Conservation (phyloP, 495 filamentous ascomycete species). For the Pseudoneurospora amorphoporcata region DNA sequence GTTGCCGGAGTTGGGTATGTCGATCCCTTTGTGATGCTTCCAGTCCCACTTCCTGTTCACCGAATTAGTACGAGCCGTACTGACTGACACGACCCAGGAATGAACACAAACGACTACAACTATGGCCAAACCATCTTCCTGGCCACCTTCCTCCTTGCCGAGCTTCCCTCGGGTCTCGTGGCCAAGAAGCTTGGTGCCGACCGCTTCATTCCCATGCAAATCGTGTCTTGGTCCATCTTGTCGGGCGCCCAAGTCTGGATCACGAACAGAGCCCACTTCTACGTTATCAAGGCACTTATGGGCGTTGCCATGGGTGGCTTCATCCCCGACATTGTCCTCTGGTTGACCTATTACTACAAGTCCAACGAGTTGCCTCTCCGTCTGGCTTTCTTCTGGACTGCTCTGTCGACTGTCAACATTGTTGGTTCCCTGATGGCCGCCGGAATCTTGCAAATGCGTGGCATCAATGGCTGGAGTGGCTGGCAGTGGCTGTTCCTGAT, state of each 20-base stretch:
- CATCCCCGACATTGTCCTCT: conserved; percentile 42
- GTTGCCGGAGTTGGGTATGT: conserved; percentile 23
- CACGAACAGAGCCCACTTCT: conserved; percentile 26
- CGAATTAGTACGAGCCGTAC: neutral
- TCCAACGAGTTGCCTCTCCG: conserved; percentile 40
- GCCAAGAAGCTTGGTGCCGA: conserved; percentile 40
- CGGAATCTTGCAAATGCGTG: conserved; percentile 42
- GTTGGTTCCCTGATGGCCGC: conserved; percentile 40
- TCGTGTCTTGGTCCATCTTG: conserved; percentile 34
- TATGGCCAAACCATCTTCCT: conserved; percentile 36
- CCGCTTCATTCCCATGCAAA: conserved; percentile 37
- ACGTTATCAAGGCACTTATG: conserved; percentile 32
- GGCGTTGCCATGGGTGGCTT: conserved; percentile 41
- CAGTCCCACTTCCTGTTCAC: neutral
- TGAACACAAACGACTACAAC: conserved; percentile 42
- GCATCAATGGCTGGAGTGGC: conserved; percentile 35
- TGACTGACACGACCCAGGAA: conserved; percentile 10
- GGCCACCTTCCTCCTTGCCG: conserved; percentile 35
- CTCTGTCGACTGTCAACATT: conserved; percentile 33
- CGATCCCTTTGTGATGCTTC: neutral
- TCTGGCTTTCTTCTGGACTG: conserved; percentile 43
- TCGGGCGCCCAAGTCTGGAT: conserved; percentile 33
- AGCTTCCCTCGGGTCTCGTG: conserved; percentile 37
- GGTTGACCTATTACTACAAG: conserved; percentile 45
- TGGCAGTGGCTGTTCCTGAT: conserved; percentile 48